Base-by-base conservation (phyloP, 495 filamentous ascomycete species). In the Lentithecium fluviatile region DNA sequence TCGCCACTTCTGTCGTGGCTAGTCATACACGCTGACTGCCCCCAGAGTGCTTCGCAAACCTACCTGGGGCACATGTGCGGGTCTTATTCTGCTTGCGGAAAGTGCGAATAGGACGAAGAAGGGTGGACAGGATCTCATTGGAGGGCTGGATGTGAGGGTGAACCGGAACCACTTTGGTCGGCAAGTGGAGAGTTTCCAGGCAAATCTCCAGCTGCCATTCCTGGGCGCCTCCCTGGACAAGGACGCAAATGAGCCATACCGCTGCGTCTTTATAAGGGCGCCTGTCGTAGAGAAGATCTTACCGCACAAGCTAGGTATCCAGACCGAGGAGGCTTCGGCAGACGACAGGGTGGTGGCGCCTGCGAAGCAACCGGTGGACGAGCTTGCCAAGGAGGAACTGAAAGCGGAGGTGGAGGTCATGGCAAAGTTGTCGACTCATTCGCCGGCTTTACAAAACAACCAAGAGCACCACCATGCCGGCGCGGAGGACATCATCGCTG, bases 131-230 rank as follows among this genome's bases (percentile, higher is more conserved):
- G 91, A 96, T 49, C 82, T 97, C 20, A 90, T 98, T 43, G 94
- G 94, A 0, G 94, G 94, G 11, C 79, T 98, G 24, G 88, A 92
- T 69, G 92, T 98, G 29, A 81, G 89, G 46, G 91, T 98, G 49
- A 88, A 93, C 68, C 78, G 94, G n/a, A 98, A 98, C 69, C 88
- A 96, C 73, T 98, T 96, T 70, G 94, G 94, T 20, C 82, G 95
- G 48, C 94, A 98, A 75, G 83, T 87, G 24, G 91, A 98, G 75
- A 95, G 90, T 67, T 98, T 98, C 72, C 85, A 92, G 66, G 84
- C 85, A 1, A 82, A 87, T 37, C 68, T 97, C 23, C 76, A 86
- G 29, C 74, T 98, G 43, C 83, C 84, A 0, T 96, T 96, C 70
- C 77, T 97, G 13, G 58, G 51, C 45, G 34, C 32, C 17, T 43